Percentiles rank a stretch among this genome's conserved stretches.
Evolutionary conservation across 495 filamentous ascomycete genomes (phyloP).

Genomic region (Cercophora newfieldiana): DNA sequence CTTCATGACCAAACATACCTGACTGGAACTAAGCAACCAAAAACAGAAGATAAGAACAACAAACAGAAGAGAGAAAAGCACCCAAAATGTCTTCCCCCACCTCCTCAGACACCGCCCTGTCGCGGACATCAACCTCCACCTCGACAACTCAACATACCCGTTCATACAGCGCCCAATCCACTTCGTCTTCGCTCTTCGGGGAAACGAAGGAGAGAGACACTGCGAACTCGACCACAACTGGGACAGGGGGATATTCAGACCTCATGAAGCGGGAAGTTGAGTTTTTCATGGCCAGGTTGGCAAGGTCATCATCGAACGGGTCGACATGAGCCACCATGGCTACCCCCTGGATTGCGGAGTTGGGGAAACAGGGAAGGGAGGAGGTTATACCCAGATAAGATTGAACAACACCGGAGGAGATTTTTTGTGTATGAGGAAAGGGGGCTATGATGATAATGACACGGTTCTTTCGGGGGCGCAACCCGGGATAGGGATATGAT

Average conservation of each 20-base stretch:
- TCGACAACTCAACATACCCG: not conserved
- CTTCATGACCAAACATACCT: not conserved
- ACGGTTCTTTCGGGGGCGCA: too few species aligned
- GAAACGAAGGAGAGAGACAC: not conserved
- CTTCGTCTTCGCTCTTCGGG: not conserved
- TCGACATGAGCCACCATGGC: not conserved
- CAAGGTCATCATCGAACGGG: not conserved
- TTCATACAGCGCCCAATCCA: slow-evolving; percentile 8
- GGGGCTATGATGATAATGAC: too few species aligned
- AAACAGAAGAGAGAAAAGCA: not conserved
- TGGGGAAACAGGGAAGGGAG: too few species aligned
- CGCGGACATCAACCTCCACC: not conserved
- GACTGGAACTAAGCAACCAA: not conserved
- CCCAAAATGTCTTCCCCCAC: not conserved
- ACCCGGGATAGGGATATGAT: too few species aligned
- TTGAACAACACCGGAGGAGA: too few species aligned
- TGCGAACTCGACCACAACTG: not conserved
- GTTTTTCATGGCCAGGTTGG: not conserved
- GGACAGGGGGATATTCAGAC: not conserved
- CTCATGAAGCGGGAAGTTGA: slow-evolving; percentile 4
- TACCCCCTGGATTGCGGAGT: too few species aligned
- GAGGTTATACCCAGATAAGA: too few species aligned
- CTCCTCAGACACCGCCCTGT: not conserved
- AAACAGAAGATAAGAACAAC: not conserved
- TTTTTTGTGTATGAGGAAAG: too few species aligned